phyloP scores from a whole-genome alignment of 495 filamentous ascomycete species.

The Elasticomyces elasticus region DNA sequence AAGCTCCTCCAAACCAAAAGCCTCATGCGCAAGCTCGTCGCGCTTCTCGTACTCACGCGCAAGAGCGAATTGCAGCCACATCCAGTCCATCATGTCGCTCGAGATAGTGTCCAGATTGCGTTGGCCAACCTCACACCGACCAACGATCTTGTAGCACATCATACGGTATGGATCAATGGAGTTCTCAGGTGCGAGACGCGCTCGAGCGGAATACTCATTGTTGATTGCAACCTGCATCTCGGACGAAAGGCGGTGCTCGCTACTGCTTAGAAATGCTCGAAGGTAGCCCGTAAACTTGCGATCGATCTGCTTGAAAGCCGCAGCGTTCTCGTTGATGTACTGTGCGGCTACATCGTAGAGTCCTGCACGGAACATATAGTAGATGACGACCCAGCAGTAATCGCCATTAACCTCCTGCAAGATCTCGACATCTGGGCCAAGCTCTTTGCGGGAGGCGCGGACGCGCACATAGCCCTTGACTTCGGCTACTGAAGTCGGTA shows the following conservation, averaged over 20 bases:
- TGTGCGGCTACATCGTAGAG: conserved; percentile 72
- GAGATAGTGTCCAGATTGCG: conserved; percentile 71
- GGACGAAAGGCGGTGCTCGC: conserved; percentile 61
- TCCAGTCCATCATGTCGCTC: conserved; percentile 83
- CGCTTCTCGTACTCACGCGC: conserved; percentile 76
- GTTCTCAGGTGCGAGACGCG: conserved; percentile 72
- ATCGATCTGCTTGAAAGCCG: conserved; percentile 78
- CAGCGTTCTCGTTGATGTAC: conserved; percentile 68
- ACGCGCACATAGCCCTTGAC: conserved; percentile 84
- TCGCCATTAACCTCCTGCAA: conserved; percentile 66
- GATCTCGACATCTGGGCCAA: conserved; percentile 62
- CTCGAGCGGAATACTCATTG: conserved; percentile 76
- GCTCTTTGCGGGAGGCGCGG: conserved; percentile 61
- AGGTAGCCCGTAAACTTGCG: conserved; percentile 85
- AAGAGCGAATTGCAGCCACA: conserved; percentile 91
- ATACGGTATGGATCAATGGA: conserved; percentile 89
- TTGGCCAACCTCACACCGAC: conserved; percentile 77
- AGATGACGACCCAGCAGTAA: conserved; percentile 87
- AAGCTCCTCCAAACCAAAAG: conserved; percentile 79
- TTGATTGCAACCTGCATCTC: conserved; percentile 77
- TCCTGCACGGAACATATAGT: conserved; percentile 81
- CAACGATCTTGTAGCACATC: conserved; percentile 96
- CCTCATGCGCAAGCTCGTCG: conserved; percentile 75
- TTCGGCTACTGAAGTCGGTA: conserved; percentile 78
- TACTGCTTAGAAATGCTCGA: conserved; percentile 59